phyloP scores from a whole-genome alignment of 2,329 filamentous ascomycete genomes.

The Calonectria honghensis region DNA sequence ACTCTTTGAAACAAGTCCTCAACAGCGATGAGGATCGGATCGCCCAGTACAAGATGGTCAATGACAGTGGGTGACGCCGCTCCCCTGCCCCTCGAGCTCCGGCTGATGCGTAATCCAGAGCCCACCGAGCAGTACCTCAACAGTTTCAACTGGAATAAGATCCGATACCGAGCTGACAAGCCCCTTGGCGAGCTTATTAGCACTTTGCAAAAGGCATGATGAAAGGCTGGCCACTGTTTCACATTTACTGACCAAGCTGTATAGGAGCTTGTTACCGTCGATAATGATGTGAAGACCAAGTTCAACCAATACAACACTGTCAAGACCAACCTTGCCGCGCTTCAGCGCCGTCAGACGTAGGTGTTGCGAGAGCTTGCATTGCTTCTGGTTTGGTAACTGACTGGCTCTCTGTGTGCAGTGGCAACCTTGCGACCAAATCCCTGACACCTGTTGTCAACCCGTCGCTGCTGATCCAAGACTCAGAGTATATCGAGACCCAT shows the following conservation, averaged over 20 bases:
- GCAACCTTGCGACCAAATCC: conserved; percentile 95
- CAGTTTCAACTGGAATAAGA: conserved; percentile 96
- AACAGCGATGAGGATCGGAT: conserved; percentile 90
- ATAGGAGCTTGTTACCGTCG: conserved; percentile 91
- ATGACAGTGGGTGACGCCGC: conserved; percentile 82
- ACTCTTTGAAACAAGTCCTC: conserved; percentile 88
- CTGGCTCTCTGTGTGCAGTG: conserved; percentile 68
- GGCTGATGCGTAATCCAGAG: conserved; percentile 73
- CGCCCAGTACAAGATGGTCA: conserved; percentile 91
- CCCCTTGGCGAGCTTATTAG: conserved; percentile 91
- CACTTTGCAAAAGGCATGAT: conserved; percentile 86
- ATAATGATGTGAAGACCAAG: conserved; percentile 96
- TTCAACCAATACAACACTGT: conserved; percentile 95
- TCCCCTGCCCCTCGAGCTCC: not conserved
- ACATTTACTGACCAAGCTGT: conserved; percentile 33
- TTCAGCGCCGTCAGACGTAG: conserved; percentile 92
- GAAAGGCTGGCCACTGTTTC: not conserved
- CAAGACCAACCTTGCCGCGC: conserved; percentile 86
- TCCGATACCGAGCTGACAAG: conserved; percentile 96
- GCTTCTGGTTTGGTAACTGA: conserved; percentile 8
- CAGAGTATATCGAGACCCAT: conserved; percentile 97
- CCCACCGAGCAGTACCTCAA: conserved; percentile 96
- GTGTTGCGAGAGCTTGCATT: conserved; percentile 51
- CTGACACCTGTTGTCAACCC: conserved; percentile 92
- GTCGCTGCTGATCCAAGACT: conserved; percentile 86